Evolutionary conservation across 2,329 filamentous ascomycete genomes (phyloP).

Genomic region (Hypocreales sp.): DNA sequence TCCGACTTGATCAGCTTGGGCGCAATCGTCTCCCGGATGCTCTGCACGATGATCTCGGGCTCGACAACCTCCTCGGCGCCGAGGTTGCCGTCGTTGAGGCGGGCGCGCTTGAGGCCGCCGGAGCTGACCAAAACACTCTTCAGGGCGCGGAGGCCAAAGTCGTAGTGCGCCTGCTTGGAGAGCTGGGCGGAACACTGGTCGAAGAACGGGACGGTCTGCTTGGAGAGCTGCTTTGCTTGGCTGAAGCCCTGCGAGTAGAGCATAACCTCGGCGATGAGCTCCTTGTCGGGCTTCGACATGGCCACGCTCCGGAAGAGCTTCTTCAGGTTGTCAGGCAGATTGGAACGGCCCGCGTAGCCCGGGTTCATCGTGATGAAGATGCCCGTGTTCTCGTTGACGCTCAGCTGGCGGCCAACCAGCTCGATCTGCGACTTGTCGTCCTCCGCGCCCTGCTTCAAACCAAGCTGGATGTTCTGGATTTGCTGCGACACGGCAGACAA

Average conservation of each 20-base stretch:
- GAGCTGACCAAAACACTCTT: constrained; percentile 99
- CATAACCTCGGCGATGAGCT: constrained; percentile 99
- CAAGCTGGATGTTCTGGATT: constrained; percentile 97
- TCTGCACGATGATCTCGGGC: constrained; percentile 96
- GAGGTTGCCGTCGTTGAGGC: constrained; percentile 44
- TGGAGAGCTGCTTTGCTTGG: constrained; percentile 83
- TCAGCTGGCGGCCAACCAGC: constrained; percentile 77
- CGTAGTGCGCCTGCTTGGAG: constrained; percentile 96
- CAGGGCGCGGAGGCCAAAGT: constrained; percentile 91
- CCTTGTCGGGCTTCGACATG: constrained; percentile 99
- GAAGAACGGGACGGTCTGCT: constrained; percentile 96
- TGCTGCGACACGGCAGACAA: constrained; percentile 96
- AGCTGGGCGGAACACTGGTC: constrained; percentile 69
- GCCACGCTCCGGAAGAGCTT: constrained; percentile 98
- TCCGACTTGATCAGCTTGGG: constrained; percentile 91
- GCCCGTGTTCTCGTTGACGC: constrained; percentile 83
- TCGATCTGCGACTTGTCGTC: constrained; percentile 85
- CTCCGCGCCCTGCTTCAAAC: constrained; percentile 68
- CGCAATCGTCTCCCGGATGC: constrained; percentile 93
- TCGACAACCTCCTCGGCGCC: constrained; percentile 64
- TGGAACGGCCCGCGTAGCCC: constrained; percentile 94
- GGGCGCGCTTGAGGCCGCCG: constrained; percentile 80
- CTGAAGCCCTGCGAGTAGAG: constrained; percentile 98
- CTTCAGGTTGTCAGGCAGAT: constrained; percentile 96
- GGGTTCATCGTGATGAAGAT: constrained; percentile 99